Conservation (phyloP, 805 yeast species). For the Cyberlindnera xishuangbannaensis region DNA sequence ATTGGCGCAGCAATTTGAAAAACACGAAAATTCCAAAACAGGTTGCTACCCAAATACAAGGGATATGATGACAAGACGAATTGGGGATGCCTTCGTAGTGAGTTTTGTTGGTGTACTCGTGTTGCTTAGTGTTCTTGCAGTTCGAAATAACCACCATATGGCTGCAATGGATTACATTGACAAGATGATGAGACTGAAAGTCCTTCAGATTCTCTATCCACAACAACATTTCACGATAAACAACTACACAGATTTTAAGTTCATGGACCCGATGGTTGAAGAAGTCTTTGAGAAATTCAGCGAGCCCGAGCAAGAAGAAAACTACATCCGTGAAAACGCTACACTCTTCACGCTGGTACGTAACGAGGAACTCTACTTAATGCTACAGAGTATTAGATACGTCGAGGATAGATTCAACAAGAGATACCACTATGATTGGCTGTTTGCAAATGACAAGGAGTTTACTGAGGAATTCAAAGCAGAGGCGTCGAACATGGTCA, state of each 20-base stretch:
- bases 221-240: slow-evolving; percentile 18
- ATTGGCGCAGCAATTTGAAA: too few species aligned
- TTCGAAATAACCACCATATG: slow-evolving; percentile 20
- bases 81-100: too few species aligned
- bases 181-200: slow-evolving; percentile 15
- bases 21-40: too few species aligned
- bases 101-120: too few species aligned
- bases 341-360: slow-evolving; percentile 67
- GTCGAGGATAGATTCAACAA: slow-evolving; percentile 64
- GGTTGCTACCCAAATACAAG: too few species aligned
- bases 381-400: slow-evolving; percentile 53
- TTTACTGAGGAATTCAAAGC: slow-evolving; percentile 50
- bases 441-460: slow-evolving; percentile 63
- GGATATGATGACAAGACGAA: too few species aligned
- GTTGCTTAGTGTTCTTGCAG: slow-evolving; percentile 5
- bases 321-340: slow-evolving; percentile 46
- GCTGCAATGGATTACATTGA: slow-evolving; percentile 17
- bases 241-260: slow-evolving; percentile 16
- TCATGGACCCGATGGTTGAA: slow-evolving; percentile 15
- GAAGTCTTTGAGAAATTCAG: slow-evolving; percentile 5
- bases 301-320: slow-evolving; percentile 13
- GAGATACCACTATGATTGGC: slow-evolving; percentile 65
- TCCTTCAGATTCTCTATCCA: slow-evolving; percentile 22
- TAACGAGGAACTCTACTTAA: slow-evolving; percentile 53
- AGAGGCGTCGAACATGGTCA: slow-evolving; percentile 40